A percentile compares a stretch with the other conserved stretches of the same genome.
These are phyloP conservation scores for Kalmusia sp. DNA, from an alignment of 2,329 filamentous ascomycete species.

Conservation along the genomic window DNA sequence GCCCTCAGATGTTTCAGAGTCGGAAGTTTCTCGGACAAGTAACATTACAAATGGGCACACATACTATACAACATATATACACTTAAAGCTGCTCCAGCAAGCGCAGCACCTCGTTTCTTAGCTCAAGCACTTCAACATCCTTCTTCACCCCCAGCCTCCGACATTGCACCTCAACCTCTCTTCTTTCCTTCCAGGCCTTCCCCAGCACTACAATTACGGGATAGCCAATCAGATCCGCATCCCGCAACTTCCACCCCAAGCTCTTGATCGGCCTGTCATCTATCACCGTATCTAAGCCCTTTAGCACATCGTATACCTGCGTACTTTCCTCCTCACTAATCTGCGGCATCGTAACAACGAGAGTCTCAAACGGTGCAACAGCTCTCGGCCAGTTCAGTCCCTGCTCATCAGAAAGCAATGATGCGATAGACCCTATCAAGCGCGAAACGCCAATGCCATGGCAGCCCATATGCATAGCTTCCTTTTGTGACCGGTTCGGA, in stretches of 20 bases:
- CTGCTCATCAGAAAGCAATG: slow-evolving; percentile 71
- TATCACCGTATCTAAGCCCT: slow-evolving; percentile 35
- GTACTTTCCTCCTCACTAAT: slow-evolving; percentile 58
- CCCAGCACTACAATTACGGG: slow-evolving; percentile 84
- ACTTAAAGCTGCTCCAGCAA: slow-evolving; percentile 29
- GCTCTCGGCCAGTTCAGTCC: slow-evolving; percentile 85
- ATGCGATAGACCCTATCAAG: slow-evolving; percentile 85
- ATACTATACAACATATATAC: background rate
- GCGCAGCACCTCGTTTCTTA: slow-evolving; percentile 52
- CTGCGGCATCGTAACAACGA: slow-evolving; percentile 64
- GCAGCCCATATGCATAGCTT: slow-evolving; percentile 89
- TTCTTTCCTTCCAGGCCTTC: slow-evolving; percentile 37
- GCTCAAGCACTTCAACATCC: slow-evolving; percentile 59
- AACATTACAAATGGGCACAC: background rate
- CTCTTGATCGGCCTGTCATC: slow-evolving; percentile 58
- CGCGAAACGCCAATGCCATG: slow-evolving; percentile 94
- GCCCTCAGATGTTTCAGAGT: too few species aligned
- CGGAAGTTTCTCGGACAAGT: too few species aligned
- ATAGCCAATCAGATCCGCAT: slow-evolving; percentile 90
- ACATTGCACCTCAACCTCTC: slow-evolving; percentile 78
- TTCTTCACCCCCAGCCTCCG: slow-evolving; percentile 69
- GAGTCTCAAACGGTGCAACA: slow-evolving; percentile 84
- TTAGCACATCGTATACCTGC: slow-evolving; percentile 69
- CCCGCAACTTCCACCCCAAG: slow-evolving; percentile 85
- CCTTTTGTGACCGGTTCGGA: slow-evolving; percentile 49